Base-by-base conservation (phyloP, 345 rosid genomes). In the Citrus inodora region DNA sequence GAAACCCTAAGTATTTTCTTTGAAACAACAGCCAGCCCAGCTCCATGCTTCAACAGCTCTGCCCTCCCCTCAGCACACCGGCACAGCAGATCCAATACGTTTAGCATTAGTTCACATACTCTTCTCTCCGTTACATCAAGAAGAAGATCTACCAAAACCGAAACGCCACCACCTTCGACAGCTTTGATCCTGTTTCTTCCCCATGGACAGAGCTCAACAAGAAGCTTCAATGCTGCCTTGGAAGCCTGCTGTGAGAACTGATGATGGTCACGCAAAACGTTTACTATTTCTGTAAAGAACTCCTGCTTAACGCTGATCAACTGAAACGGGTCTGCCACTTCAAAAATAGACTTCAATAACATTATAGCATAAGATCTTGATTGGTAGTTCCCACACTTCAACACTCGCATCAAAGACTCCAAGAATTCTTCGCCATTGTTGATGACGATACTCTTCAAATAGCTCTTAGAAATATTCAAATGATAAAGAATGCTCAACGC, bases 1-100 rank as follows among this genome's bases (percentile, higher is more conserved):
- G 91, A 86, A 58, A 91, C 89, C 78, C 92, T 80, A 7, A 89
- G 85, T 53, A 91, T 86, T 73, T 88, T 91, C 91, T 91, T 91
- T 6, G 94, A 85, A 42, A 89, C 91, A 5, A 87, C 71, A 0
- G 94, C 94, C 1, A 91, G 48, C 35, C 94, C 94, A 0, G 85
- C 94, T 22, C 79, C 90, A n/a, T 91, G 92, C 10, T 79, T 82
- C 80, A 91, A 48, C 37, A 91, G 30, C 87, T 91, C 90, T 19
- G 87, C 87, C 70, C 94, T 61, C 42, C 94, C 92, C 51, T 91
- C 91, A 0, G 94, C 94, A 2, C 91, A 87, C 0, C 89, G 83
- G 13, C 94, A 86, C 1, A 88, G 82, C 68, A 85, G 87, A 68
- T 88, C 90, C 66, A 87, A 55, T 24, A 82, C 80, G 0, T 65